Base-by-base conservation (phyloP, 2,329 filamentous ascomycete species). In the Drechslerella dactyloides region DNA sequence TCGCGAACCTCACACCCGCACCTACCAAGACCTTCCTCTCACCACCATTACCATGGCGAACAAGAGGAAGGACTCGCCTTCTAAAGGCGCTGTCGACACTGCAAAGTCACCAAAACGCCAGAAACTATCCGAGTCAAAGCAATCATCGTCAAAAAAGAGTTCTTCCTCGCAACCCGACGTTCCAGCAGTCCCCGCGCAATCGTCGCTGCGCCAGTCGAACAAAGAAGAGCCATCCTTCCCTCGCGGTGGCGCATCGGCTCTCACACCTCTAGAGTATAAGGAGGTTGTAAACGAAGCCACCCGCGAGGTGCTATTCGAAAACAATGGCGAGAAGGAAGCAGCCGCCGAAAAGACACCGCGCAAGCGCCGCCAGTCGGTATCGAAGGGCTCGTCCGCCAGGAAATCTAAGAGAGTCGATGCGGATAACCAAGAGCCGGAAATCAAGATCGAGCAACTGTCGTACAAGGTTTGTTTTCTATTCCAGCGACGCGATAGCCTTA, bases 261-360 rank as follows among this genome's bases (percentile, higher is more conserved):
- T 99, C 78, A 97, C 94, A 1, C 93, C 94, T 19, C 83, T 99
- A 57, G 94, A 99, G 80, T 90, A 96, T 79, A 97, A 96, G 82
- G 91, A 97, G 80, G 97, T 99, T 74, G 89, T 94, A 77, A 89
- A 96, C 68, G 90, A 97, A 80, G 94, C 94, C 51, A 94, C 90
- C 78, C 88, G 89, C 76, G 94, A 99, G 82, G 94, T 93, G 44
- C 82, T 96, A 42, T 94, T 93, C 78, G 94, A 97, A 80, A 89
- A 96, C 76, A 86, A 85, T 53, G 81, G 82, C 56, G 83, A 84
- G 64, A 80, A 81, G 48, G 78, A 80, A 27, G 82, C 82, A 61
- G 74, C 76, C 46, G 79, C 79, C 11, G 81, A 80, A 76, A 77
- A 75, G 46, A 77, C 77, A 57, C 76, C 74, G 68, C 66, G 15